Evolutionary conservation across 495 filamentous ascomycete species (phyloP).

Genomic region (Annulohypoxylon bovei): DNA sequence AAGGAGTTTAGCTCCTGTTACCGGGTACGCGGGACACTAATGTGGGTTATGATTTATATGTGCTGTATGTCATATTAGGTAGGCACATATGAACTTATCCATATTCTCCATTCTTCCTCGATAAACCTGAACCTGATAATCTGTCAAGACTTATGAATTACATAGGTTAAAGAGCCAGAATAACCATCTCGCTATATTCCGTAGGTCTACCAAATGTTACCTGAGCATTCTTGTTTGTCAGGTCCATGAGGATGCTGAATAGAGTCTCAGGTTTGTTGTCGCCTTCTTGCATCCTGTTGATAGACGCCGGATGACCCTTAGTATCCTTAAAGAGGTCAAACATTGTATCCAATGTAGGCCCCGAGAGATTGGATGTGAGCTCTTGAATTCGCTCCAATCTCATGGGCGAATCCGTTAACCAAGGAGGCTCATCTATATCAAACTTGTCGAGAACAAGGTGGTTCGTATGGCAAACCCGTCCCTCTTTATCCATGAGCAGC

Average conservation of each 20-base stretch:
- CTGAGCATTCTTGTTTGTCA: conserved; percentile 48
- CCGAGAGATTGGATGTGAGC: conserved; percentile 48
- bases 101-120: too few relatives aligned
- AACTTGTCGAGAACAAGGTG: conserved; percentile 60
- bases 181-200: conserved; percentile 34
- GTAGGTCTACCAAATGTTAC: conserved; percentile 57
- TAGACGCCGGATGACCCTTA: conserved; percentile 40
- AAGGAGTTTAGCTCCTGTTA: neutral
- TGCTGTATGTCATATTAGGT: neutral
- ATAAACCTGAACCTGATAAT: too few relatives aligned
- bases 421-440: conserved; percentile 59
- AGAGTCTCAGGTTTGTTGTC: conserved; percentile 47
- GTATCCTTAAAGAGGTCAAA: conserved; percentile 38
- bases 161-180: conserved; percentile 27
- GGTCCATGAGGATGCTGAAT: conserved; percentile 62
- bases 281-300: conserved; percentile 40
- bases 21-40: neutral
- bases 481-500: conserved; percentile 57
- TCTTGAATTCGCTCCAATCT: conserved; percentile 59
- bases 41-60: neutral
- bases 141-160: too few relatives aligned
- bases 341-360: conserved; percentile 29
- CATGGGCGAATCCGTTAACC: conserved; percentile 63
- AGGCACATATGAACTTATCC: neutral
- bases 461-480: conserved; percentile 69